These are phyloP conservation scores for Ascochyta lentis DNA, from an alignment of 2,329 filamentous ascomycete species.

Conservation along the genomic window DNA sequence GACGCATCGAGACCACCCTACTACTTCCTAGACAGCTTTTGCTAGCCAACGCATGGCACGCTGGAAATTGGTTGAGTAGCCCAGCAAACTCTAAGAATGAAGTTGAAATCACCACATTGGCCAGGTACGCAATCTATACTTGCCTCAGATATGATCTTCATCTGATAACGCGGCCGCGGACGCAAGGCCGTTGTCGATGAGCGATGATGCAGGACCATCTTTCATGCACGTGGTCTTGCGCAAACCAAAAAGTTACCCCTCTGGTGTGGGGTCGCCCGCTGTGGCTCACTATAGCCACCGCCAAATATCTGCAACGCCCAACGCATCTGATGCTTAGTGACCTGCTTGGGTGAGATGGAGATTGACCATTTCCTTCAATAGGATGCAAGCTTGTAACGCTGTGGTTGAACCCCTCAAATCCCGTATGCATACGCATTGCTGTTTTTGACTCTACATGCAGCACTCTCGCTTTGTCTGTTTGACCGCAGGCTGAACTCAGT, in stretches of 20 bases:
- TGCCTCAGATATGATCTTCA: conserved; percentile 8
- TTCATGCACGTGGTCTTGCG: conserved; percentile 4
- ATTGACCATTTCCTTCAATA: conserved; percentile 9
- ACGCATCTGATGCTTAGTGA: conserved; percentile 2
- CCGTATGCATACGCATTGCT: conserved; percentile 4
- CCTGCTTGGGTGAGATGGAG: conserved; percentile 2
- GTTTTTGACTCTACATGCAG: conserved; percentile 7
- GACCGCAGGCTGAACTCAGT: conserved; percentile 25
- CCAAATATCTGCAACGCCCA: conserved; percentile 13
- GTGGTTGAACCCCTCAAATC: conserved; percentile 1
- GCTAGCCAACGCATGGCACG: conserved; percentile 4
- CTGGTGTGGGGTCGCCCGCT: background rate
- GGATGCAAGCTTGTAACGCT: conserved; percentile 2
- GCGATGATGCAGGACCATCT: conserved; percentile 7
- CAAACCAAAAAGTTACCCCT: background rate
- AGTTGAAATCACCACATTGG: background rate
- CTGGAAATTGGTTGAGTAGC: conserved; percentile 7
- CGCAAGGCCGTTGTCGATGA: conserved; percentile 7
- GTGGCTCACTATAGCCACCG: conserved; percentile 13
- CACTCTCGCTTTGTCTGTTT: conserved; percentile 2
- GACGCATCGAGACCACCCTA: conserved; percentile 7
- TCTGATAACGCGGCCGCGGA: conserved; percentile 4
- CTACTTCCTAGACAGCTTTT: background rate
- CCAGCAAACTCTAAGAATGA: background rate
- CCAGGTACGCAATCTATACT: conserved; percentile 8